Evolutionary conservation across 2,329 filamentous ascomycete species (phyloP), one percentile per base, ranked within the genome.

Genomic region (Pezizomycotina sp.): DNA sequence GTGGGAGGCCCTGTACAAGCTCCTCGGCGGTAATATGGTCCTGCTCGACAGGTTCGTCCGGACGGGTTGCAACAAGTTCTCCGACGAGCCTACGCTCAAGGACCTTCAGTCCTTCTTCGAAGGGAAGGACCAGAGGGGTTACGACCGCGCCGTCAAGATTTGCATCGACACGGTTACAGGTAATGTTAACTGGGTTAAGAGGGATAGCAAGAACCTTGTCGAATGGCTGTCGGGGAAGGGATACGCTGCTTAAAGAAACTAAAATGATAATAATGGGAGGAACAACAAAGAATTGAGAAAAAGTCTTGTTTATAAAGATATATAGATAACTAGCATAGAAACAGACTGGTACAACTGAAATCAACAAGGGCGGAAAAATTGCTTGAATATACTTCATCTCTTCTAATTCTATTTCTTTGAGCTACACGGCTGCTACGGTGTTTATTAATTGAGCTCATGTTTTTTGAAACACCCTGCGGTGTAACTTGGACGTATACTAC

Each of bases 81-180:
- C 79, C 3, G 74, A 82, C 50, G 60, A 64, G 9, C 66, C 68
- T 45, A 66, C 71, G 10, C 68, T 81, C 45, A 65, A 72, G 47
- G 82, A 93, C 35, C 89, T 98, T 51, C 66, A 74, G 31, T 56
- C 60, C 2, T 98, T 98, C 65, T 98, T 95, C 64, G 66, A 69
- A 50, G 68, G 69, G 51, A 92, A 86, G 64, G 80, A 95, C 53
- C 86, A 78, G 12, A 72, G 72, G 51, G 78, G 74, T 31, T 95
- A 84, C 58, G 79, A 91, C 56, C 74, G 89, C 36, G 84, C 81
- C 3, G 60, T 98, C 33, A 75, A 77, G 47, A 81, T 91, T 47
- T 76, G 86, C 45, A 74, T 75, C 55, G 89, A 95, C 56, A 83
- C 76, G 45, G 80, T 95, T 47, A 70, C 74, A 26, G 81, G 78